phyloP scores from a whole-genome alignment of 805 yeast genomes.

The Hermanozyma aechmeae region DNA sequence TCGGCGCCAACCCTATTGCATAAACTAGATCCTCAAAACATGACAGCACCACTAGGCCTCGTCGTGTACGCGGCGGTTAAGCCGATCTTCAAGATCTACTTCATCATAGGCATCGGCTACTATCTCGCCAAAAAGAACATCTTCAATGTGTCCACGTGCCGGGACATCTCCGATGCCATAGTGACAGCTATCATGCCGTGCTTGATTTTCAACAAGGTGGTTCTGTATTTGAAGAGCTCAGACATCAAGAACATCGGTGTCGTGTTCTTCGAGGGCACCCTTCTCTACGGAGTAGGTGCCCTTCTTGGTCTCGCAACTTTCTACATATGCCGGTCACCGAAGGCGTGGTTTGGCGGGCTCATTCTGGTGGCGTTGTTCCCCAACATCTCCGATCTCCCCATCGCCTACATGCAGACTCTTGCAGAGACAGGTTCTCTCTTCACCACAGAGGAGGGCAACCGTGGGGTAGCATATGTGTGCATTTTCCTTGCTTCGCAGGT shows the following conservation, averaged over 20 bases:
- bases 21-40: too few relatives aligned
- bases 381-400: slow-evolving; percentile 75
- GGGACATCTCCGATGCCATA: slow-evolving; percentile 61
- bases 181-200: slow-evolving; percentile 67
- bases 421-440: slow-evolving; percentile 52
- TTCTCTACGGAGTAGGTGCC: slow-evolving; percentile 45
- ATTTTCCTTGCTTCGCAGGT: slow-evolving; percentile 65
- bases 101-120: slow-evolving; percentile 62
- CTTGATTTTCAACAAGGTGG: slow-evolving; percentile 65
- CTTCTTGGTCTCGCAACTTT: slow-evolving; percentile 34
- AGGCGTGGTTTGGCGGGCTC: slow-evolving; percentile 69
- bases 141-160: slow-evolving; percentile 52
- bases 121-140: slow-evolving; percentile 53
- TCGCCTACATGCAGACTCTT: slow-evolving; percentile 71
- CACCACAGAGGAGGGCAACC: slow-evolving; percentile 47
- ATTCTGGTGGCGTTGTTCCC: slow-evolving; percentile 67
- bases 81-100: slow-evolving; percentile 78
- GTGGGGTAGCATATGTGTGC: slow-evolving; percentile 79
- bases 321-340: slow-evolving; percentile 53
- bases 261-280: slow-evolving; percentile 36
- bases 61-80: slow-evolving; percentile 73
- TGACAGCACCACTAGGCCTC: slow-evolving; percentile 35
- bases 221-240: slow-evolving; percentile 51
- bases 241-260: slow-evolving; percentile 70
- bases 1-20: too few relatives aligned